Evolutionary conservation across 495 filamentous ascomycete genomes (phyloP), one percentile per base, ranked within the genome.

Genomic region (Halenospora varia): DNA sequence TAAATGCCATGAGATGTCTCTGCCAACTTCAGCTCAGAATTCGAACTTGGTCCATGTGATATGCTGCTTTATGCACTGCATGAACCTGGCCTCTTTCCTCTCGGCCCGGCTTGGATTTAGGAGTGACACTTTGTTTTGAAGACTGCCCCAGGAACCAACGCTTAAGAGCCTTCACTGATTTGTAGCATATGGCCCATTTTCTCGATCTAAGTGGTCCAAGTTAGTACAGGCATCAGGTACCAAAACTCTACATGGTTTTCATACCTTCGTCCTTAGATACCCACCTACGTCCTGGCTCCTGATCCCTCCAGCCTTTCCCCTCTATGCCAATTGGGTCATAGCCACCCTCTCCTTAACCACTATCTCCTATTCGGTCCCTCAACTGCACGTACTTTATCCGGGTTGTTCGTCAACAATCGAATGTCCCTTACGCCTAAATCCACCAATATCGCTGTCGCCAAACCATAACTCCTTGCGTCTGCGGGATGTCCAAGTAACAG

Each of bases 321-420:
- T 87, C 94, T 95, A 98, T 11, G 89, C 89, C 51, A 97, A 70
- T 17, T 95, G 94, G 39, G 97, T 83, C 94, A 98, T 98, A 0
- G 92, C 82, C 25, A 98, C 90, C 44, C 95, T 76, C 68, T 96
- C 92, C 61, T 84, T 91, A 6, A 98, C 93, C 47, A 84, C 79
- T 3, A 97, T 78, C 74, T 97, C 92, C 90, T 77, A 57, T 88
- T 88, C 0, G 90, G 89, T 0, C 94, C 94, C 66, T 98, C 94
- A 8, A 98, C 89, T 1, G 94, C 94, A 20, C 91, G 80, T 25
- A 97, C 86, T 76, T 98, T 98, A 62, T 98, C 94, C 0, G 94
- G 94, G 65, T 98, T 98, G 70, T 98, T 98, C n/a, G 94, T 98
- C 57, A 98, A 74, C 26, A 98, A 70, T 54, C 89, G 75, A 48